Base-by-base conservation (phyloP, 2,329 filamentous ascomycete species). In the Penicillium sclerotigenum region DNA sequence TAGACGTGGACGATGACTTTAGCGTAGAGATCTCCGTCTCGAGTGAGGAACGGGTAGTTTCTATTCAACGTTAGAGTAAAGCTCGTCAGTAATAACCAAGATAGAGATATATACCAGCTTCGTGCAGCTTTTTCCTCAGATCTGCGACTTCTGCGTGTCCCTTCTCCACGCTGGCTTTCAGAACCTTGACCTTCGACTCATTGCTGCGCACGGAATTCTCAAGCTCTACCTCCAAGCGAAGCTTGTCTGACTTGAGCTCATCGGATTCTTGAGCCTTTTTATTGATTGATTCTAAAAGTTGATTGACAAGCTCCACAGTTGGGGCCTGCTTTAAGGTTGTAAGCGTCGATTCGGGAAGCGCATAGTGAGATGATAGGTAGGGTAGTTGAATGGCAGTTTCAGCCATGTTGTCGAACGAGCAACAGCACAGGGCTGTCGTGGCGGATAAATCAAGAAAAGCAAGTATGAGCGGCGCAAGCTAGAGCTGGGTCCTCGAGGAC, bases 191-290 rank as follows among this genome's bases (percentile, higher is more conserved):
- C 74, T 91, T 89, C 24, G 88, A 86, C 71, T 97, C 93, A 57
- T 88, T 87, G 62, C 84, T 89, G 65, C 91, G 87, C 46, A 96
- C 87, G 18, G 88, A 88, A 73, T 91, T 94, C 73, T 99, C 94
- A 8, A 97, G 83, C 78, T 97, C 92, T 42, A 99, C 94, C 67
- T 96, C 91, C 43, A 90, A 80, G 64, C 90, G 87, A 42, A 97
- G 82, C 77, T 97, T 97, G 62, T 96, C 90, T 10, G 93, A 87
- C 66, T 88, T 90, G 38, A 96, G 77, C 37, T 86, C 83, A 70
- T 96, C 91, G 66, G 85, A 87, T 67, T 96, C 91, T 66, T 87
- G 89, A 34, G 90, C 91, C 73, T 94, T 96, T 29, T 80, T 78
- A 24, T 87, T 83, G 51, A 97, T 84, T 26, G 89, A 87, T 59